Percentiles rank a stretch among this genome's conserved stretches.
phyloP scores from a whole-genome alignment of 2,329 filamentous ascomycete genomes.

The Fusarium gaditjirri region DNA sequence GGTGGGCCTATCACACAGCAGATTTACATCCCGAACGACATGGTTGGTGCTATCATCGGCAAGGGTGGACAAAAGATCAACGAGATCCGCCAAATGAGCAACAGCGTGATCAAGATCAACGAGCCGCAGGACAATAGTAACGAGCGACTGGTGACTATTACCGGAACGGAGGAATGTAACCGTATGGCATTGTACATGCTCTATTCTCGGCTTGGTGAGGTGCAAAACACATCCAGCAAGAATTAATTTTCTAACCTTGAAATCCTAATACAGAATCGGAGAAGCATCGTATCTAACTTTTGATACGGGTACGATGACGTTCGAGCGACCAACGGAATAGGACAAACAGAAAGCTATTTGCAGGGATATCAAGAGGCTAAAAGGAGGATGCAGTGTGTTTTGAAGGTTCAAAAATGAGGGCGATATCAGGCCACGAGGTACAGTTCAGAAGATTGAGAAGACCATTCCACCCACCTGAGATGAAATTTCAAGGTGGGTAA shows the following conservation, averaged over 20 bases:
- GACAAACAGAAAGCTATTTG: slow-evolving; percentile 15
- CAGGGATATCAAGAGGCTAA: slow-evolving; percentile 28
- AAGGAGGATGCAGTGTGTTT: slow-evolving; percentile 35
- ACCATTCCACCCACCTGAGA: neutral
- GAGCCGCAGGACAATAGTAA: slow-evolving; percentile 99
- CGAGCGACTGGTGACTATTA: slow-evolving; percentile 96
- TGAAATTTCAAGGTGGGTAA: slow-evolving; percentile 13
- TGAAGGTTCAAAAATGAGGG: slow-evolving; percentile 7
- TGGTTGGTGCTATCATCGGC: slow-evolving; percentile 99
- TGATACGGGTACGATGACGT: slow-evolving; percentile 23
- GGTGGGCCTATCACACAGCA: slow-evolving; percentile 87
- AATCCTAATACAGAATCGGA: slow-evolving; percentile 53
- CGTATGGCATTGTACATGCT: slow-evolving; percentile 99
- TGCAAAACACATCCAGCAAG: slow-evolving; percentile 43
- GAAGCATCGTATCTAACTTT: slow-evolving; percentile 55
- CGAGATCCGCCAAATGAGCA: slow-evolving; percentile 95
- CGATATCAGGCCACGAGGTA: neutral
- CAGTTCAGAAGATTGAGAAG: slow-evolving; percentile 10
- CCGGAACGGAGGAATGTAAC: slow-evolving; percentile 97
- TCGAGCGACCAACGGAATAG: slow-evolving; percentile 18
- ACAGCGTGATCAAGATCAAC: slow-evolving; percentile 99
- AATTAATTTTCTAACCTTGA: slow-evolving; percentile 45
- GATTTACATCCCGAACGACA: slow-evolving; percentile 99
- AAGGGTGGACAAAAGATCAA: slow-evolving; percentile 99
- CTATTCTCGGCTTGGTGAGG: slow-evolving; percentile 91